Evolutionary conservation across 2,329 filamentous ascomycete genomes (phyloP), one percentile per base, ranked within the genome.

Genomic region (Myriosclerotinia duriaeana): DNA sequence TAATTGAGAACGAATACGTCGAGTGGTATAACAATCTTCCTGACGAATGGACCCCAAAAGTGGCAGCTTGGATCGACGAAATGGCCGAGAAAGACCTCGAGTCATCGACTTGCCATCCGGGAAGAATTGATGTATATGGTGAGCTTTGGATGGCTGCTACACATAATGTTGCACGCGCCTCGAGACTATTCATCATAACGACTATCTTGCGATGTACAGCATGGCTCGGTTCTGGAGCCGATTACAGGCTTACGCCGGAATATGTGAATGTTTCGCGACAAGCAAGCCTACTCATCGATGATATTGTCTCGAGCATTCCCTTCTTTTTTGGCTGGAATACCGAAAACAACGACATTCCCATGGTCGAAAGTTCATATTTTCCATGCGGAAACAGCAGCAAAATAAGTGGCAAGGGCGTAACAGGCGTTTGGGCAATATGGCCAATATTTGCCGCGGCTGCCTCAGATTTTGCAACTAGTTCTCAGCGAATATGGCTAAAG

Each of bases 241-340:
- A 88, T 76, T 87, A 87, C 73, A 80, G 84, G 61, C 85, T 85
- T 2, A 87, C 85, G 11, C 80, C 83, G 40, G 84, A 87, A 74
- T 88, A 87, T 71, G 82, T 83, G 15, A 81, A 81, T 0, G 83
- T 84, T 5, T 80, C 82, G 15, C 77, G 80, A 44, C 80, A 78
- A 2, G 85, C 82, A 64, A 78, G 79, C 44, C 80, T 83, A 38
- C 80, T 79, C 60, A 85, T 87, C 69, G 80, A 82, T 9, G 85
- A 87, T 66, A 82, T 87, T 44, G 80, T 88, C 64, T 83, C 85
- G 2, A 84, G 82, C 7, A 81, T 87, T 26, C 86, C 86, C 2
- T 88, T 83, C 71, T 82, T 86, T 71, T 79, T 88, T 4, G 84
- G 85, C 46, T 80, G 79, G 64, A 77, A 79, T 65, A 78, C 74